Evolutionary conservation across 1,284 basidiomycete species (phyloP).

Genomic region (Cutaneotrichosporon spelunceum): DNA sequence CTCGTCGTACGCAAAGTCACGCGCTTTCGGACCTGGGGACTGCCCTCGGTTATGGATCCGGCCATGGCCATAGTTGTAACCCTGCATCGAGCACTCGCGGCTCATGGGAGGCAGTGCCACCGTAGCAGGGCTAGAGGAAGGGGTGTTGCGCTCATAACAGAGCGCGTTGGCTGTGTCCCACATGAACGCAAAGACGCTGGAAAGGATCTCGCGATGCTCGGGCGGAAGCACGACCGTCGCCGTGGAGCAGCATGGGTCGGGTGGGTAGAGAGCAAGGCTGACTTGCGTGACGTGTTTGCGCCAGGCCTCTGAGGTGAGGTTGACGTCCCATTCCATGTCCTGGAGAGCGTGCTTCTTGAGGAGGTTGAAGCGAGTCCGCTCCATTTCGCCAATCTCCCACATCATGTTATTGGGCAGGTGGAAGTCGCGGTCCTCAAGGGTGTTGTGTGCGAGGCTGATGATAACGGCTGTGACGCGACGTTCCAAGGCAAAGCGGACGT

Average conservation of each 20-base stretch:
- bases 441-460: conserved; percentile 7
- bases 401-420: conserved; percentile 8
- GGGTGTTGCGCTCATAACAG: background rate
- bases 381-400: conserved; percentile 3
- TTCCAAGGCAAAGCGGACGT: conserved; percentile 5
- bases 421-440: conserved; percentile 9
- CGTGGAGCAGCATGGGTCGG: background rate
- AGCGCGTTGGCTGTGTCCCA: background rate
- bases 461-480: conserved; percentile 2
- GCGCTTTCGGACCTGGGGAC: background rate
- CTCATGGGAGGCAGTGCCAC: background rate
- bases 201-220: conserved; percentile 1
- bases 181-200: conserved; percentile 1
- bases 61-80: background rate
- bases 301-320: conserved; percentile 5
- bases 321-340: conserved; percentile 5
- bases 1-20: background rate
- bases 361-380: conserved; percentile 4
- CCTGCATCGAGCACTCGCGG: background rate
- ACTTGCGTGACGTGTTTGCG: background rate
- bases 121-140: background rate
- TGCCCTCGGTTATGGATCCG: background rate
- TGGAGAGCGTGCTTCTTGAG: conserved; percentile 5
- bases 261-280: background rate
- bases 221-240: background rate